Percentiles rank a stretch among this genome's conserved stretches.
phyloP scores from a whole-genome alignment of 1,139 yeast species.

The Debaryomyces sp. region DNA sequence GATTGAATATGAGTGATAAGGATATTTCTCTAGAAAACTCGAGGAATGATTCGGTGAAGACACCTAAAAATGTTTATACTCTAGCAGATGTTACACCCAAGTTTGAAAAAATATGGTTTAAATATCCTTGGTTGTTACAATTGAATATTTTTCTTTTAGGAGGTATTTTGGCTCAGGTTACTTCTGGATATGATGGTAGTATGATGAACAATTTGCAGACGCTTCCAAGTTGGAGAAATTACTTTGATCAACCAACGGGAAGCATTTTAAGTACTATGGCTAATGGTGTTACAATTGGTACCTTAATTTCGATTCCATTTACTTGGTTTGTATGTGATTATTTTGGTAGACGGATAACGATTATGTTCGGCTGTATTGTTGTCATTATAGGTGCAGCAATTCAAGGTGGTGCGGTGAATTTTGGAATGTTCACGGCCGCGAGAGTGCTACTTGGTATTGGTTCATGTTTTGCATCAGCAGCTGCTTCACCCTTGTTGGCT shows the following conservation, averaged over 20 bases:
- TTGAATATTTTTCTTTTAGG: conserved; percentile 4
- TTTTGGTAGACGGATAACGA: not conserved
- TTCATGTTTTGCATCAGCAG: conserved; percentile 21
- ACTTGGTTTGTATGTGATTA: conserved; percentile 7
- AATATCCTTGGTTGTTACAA: not conserved
- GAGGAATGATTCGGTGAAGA: not conserved
- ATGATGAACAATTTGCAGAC: conserved; percentile 20
- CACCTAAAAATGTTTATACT: not conserved
- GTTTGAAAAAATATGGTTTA: not conserved
- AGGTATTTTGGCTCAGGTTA: conserved; percentile 13
- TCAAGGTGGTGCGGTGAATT: conserved; percentile 36
- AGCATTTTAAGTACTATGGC: conserved; percentile 18
- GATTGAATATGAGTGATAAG: not conserved
- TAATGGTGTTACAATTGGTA: conserved; percentile 19
- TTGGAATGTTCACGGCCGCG: conserved; percentile 39
- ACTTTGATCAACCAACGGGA: conserved; percentile 17
- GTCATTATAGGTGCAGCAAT: conserved; percentile 42
- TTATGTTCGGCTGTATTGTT: conserved; percentile 12
- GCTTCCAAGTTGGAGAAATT: conserved; percentile 14
- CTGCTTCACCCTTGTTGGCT: conserved; percentile 37
- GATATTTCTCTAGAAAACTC: not conserved
- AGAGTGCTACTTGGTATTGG: conserved; percentile 48
- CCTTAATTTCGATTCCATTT: conserved; percentile 25
- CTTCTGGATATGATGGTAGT: conserved; percentile 18
- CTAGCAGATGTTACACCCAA: not conserved